Conservation (phyloP, 192 early-diverging fungal genomes). For the Ambispora gerdemannii region DNA sequence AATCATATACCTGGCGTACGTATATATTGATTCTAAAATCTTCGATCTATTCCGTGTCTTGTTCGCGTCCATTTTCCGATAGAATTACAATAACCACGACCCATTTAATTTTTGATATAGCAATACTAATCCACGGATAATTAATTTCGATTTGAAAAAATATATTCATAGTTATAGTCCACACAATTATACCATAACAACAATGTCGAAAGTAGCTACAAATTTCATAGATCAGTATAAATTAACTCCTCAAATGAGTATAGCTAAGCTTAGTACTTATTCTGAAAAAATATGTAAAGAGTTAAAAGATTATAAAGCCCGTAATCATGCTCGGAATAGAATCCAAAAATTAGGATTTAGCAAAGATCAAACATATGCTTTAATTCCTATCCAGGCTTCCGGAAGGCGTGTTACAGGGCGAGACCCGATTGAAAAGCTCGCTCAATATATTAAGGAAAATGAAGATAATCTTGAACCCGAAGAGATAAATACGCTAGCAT, state of each 20-base stretch:
- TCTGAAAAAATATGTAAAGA: not conserved
- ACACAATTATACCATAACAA: not conserved
- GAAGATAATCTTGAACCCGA: not conserved
- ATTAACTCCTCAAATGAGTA: not conserved
- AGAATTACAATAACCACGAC: not conserved
- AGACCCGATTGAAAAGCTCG: not conserved
- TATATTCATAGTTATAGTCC: not conserved
- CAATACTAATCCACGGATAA: not conserved
- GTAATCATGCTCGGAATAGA: not conserved
- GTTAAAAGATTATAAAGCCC: not conserved
- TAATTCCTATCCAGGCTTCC: not conserved
- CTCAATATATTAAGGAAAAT: constrained; percentile 7
- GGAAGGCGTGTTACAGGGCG: not conserved
- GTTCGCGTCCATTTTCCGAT: not conserved
- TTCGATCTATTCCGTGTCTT: constrained; percentile 3
- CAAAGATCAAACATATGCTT: not conserved
- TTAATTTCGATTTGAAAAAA: not conserved
- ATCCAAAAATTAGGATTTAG: constrained; percentile 5
- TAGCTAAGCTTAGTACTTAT: constrained; percentile 8
- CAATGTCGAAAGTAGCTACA: constrained; percentile 4
- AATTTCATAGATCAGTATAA: not conserved
- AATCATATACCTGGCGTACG: not conserved
- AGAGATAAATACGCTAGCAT: not conserved
- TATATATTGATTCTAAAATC: not conserved
- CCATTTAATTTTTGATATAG: not conserved